Conservation (phyloP, 2,329 filamentous ascomycete species). For the Pseudophaeomoniella oleicola region DNA sequence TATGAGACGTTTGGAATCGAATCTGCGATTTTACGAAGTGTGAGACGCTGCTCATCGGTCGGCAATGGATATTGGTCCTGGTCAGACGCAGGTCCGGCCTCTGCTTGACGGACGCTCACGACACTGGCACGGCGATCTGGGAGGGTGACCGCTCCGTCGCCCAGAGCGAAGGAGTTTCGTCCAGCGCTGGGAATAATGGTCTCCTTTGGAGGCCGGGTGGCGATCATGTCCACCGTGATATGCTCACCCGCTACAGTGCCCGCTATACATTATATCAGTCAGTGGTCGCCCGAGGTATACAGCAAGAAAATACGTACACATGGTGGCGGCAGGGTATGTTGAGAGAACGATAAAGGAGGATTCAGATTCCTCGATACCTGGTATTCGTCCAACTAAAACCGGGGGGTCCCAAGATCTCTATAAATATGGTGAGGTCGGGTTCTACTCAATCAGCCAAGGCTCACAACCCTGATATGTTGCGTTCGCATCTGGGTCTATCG, state of each 20-base stretch:
- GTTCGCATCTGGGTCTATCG: too few species aligned
- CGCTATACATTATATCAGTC: not conserved
- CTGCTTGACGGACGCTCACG: not conserved
- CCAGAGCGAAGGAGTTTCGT: slow-evolving; percentile 1
- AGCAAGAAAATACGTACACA: not conserved
- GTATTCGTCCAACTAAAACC: too few species aligned
- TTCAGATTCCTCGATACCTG: too few species aligned
- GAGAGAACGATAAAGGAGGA: too few species aligned
- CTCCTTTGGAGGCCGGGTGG: not conserved
- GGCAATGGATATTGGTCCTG: slow-evolving; percentile 19
- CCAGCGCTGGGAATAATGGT: not conserved
- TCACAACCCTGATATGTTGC: too few species aligned
- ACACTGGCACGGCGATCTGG: slow-evolving; percentile 1
- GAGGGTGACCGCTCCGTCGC: not conserved
- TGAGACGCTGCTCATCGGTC: slow-evolving; percentile 31
- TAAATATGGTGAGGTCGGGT: too few species aligned
- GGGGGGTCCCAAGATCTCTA: too few species aligned
- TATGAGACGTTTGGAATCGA: slow-evolving; percentile 39
- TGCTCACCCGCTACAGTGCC: slow-evolving; percentile 1
- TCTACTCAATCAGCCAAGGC: too few species aligned
- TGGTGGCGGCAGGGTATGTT: too few species aligned
- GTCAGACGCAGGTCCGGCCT: not conserved
- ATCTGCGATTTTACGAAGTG: slow-evolving; percentile 35
- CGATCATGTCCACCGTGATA: not conserved
- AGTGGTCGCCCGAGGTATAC: too few species aligned